Percentiles rank a stretch among this genome's conserved stretches.
phyloP scores from a whole-genome alignment of 192 early-diverging fungal genomes.

The Coemansia furcata region DNA sequence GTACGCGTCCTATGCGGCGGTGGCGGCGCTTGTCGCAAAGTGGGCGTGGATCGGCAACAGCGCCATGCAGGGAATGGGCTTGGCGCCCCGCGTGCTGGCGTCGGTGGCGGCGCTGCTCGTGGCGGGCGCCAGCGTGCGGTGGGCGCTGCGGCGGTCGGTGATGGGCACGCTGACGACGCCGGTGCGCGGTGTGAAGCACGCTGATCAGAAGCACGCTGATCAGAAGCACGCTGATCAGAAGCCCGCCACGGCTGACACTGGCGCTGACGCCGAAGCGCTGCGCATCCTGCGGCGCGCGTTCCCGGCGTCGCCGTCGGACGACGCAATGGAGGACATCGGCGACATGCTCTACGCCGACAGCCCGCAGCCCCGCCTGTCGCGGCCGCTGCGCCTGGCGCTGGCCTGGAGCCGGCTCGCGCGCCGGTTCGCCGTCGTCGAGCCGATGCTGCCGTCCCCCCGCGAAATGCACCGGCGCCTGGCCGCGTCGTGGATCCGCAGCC shows the following conservation, averaged over 20 bases:
- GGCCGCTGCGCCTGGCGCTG: slow-evolving; percentile 35
- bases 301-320: slow-evolving; percentile 39
- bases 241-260: not conserved
- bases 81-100: not conserved
- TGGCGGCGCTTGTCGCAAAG: slow-evolving; percentile 13
- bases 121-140: not conserved
- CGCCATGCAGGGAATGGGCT: not conserved
- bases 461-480: slow-evolving; percentile 33
- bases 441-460: slow-evolving; percentile 21
- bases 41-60: slow-evolving; percentile 20
- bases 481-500: slow-evolving; percentile 22
- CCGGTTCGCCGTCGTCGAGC: slow-evolving; percentile 30
- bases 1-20: slow-evolving; percentile 16
- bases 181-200: no score
- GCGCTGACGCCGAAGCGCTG: slow-evolving; percentile 17
- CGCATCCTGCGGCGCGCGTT: slow-evolving; percentile 38
- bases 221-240: no score
- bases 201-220: no score
- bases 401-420: slow-evolving; percentile 37
- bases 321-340: slow-evolving; percentile 27
- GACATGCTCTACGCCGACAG: slow-evolving; percentile 8
- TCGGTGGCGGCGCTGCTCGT: not conserved
- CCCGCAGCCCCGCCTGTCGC: slow-evolving; percentile 8
- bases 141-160: slow-evolving; percentile 25
- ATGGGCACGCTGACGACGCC: slow-evolving; percentile 31